phyloP scores from a whole-genome alignment of 768 basidiomycete species.

The Boletus sp. region DNA sequence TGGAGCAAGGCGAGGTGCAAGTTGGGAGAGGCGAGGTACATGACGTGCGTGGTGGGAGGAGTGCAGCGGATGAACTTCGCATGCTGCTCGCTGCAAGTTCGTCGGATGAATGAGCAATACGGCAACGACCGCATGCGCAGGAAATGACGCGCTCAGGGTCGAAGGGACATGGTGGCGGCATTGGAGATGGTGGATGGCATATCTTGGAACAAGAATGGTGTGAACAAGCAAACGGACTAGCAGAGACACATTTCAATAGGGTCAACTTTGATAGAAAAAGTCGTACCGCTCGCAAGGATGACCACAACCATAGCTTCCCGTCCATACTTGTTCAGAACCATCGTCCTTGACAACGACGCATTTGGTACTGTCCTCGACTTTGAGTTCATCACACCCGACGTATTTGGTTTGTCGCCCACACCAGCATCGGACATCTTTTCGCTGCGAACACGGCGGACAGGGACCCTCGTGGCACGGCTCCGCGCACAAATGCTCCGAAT shows the following conservation, averaged over 20 bases:
- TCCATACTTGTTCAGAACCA: conserved; percentile 53
- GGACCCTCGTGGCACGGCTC: conserved; percentile 72
- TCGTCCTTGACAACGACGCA: conserved; percentile 27
- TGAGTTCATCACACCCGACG: conserved; percentile 67
- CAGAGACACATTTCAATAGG: background rate
- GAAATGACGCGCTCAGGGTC: conserved; percentile 65
- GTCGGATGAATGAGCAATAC: conserved; percentile 37
- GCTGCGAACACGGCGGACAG: conserved; percentile 63
- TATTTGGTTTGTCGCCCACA: conserved; percentile 69
- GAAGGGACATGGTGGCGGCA: conserved; percentile 63
- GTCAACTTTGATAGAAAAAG: background rate
- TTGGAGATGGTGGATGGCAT: conserved; percentile 74
- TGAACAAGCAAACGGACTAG: conserved; percentile 72
- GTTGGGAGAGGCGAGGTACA: conserved; percentile 83
- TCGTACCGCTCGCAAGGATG: conserved; percentile 56
- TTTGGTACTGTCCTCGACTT: conserved; percentile 36
- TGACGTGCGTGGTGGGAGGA: conserved; percentile 41
- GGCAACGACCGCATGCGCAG: conserved; percentile 79
- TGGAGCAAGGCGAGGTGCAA: conserved; percentile 68
- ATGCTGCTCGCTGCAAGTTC: conserved; percentile 11
- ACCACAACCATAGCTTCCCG: conserved; percentile 64
- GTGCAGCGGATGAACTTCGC: background rate
- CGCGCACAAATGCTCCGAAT: conserved; percentile 63
- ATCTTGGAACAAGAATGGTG: conserved; percentile 67
- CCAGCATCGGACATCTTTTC: conserved; percentile 64